A percentile compares a stretch with the other conserved stretches of the same genome.
Evolutionary conservation across 768 basidiomycete species (phyloP).

Genomic region (Amanita inopinata): DNA sequence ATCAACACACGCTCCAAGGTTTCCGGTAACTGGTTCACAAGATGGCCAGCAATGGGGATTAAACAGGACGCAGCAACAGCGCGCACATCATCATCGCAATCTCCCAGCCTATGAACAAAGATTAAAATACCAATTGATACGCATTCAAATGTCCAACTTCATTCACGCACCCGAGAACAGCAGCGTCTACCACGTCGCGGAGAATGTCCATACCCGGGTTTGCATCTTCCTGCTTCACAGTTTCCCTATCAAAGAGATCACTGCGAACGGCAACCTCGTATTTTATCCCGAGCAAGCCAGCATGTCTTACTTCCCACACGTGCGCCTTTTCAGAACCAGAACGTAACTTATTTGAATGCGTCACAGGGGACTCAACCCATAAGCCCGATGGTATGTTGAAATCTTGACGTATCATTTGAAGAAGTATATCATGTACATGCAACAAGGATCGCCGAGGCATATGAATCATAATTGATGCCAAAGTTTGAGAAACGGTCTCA

Average conservation of each 20-base stretch:
- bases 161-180: conserved; percentile 71
- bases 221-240: conserved; percentile 27
- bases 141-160: not conserved
- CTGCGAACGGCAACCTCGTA: conserved; percentile 93
- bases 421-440: conserved; percentile 73
- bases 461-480: conserved; percentile 81
- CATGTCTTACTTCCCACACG: conserved; percentile 96
- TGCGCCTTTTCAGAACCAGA: conserved; percentile 40
- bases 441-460: conserved; percentile 76
- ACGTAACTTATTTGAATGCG: conserved; percentile 15
- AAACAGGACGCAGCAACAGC: conserved; percentile 91
- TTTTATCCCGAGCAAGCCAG: conserved; percentile 94
- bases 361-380: not conserved
- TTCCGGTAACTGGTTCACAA: conserved; percentile 68
- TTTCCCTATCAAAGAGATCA: conserved; percentile 56
- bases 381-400: conserved; percentile 36
- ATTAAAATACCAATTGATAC: conserved; percentile 4
- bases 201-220: conserved; percentile 49
- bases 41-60: conserved; percentile 72
- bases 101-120: conserved; percentile 52
- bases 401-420: conserved; percentile 92
- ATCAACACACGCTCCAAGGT: conserved; percentile 65
- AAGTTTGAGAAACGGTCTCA: conserved; percentile 90
- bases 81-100: conserved; percentile 92
- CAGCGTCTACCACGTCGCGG: conserved; percentile 79